Conservation (phyloP, 306 rosid species). For the Senna tora region DNA sequence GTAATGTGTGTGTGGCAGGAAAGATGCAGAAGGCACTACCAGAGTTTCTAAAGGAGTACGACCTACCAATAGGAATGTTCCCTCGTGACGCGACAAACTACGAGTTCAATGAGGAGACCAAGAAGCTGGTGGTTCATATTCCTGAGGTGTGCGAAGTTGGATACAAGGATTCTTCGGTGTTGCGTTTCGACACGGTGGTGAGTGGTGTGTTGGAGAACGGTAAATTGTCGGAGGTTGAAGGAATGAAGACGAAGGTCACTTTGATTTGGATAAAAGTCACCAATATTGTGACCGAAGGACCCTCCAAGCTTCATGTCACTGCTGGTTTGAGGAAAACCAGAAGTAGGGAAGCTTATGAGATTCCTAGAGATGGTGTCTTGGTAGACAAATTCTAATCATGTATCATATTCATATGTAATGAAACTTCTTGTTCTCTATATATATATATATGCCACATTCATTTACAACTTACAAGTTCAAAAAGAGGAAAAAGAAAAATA, state of each 20-base stretch:
- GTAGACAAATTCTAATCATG: slow-evolving; percentile 65
- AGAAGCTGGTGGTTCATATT: slow-evolving; percentile 70
- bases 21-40: slow-evolving; percentile 88
- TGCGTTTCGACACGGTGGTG: slow-evolving; percentile 74
- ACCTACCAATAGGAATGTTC: slow-evolving; percentile 82
- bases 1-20: too few species aligned
- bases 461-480: too few species aligned
- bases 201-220: slow-evolving; percentile 81
- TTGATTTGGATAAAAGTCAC: slow-evolving; percentile 86
- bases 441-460: too few species aligned
- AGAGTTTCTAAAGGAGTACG: slow-evolving; percentile 83
- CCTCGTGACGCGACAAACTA: slow-evolving; percentile 93
- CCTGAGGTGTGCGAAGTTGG: slow-evolving; percentile 78
- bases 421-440: too few species aligned
- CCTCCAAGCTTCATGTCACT: slow-evolving; percentile 65
- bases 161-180: slow-evolving; percentile 84
- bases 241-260: slow-evolving; percentile 80
- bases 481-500: neutral
- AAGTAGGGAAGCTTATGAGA: slow-evolving; percentile 85
- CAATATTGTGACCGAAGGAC: slow-evolving; percentile 58
- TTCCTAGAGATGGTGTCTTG: slow-evolving; percentile 68
- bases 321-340: slow-evolving; percentile 92
- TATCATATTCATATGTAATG: too few species aligned
- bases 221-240: slow-evolving; percentile 81
- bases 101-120: slow-evolving; percentile 73